phyloP scores from a whole-genome alignment of 768 basidiomycete genomes.

The Lentinus tigrinus region DNA sequence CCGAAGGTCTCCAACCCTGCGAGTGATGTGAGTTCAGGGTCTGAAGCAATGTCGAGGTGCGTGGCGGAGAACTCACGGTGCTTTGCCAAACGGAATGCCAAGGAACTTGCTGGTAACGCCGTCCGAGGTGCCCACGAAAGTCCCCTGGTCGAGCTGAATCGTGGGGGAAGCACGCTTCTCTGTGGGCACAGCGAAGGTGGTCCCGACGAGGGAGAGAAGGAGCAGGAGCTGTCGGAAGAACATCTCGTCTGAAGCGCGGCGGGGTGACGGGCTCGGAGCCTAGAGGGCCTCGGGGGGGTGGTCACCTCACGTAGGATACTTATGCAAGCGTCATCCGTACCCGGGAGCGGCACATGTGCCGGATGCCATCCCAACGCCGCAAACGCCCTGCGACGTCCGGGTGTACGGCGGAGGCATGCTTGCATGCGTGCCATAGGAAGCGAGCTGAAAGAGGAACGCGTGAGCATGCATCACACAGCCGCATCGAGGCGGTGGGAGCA shows the following conservation, averaged over 20 bases:
- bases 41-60: background rate
- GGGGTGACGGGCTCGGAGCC: background rate
- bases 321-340: background rate
- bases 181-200: conserved; percentile 5
- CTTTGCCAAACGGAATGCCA: conserved; percentile 17
- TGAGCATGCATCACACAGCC: background rate
- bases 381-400: background rate
- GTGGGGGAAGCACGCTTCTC: conserved; percentile 7
- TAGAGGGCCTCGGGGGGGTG: background rate
- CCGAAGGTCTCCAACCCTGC: conserved; percentile 22
- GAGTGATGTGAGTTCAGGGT: background rate
- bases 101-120: conserved; percentile 14
- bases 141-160: conserved; percentile 14
- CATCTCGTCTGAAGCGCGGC: background rate
- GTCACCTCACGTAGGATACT: background rate
- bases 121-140: conserved; percentile 13
- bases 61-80: conserved; percentile 9
- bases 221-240: conserved; percentile 8
- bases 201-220: background rate
- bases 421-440: background rate
- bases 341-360: background rate
- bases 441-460: background rate
- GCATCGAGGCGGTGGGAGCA: background rate
- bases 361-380: background rate
- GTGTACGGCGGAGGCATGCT: background rate